Conservation (phyloP, 768 basidiomycete species). For the Tricholoma bakamatsutake region DNA sequence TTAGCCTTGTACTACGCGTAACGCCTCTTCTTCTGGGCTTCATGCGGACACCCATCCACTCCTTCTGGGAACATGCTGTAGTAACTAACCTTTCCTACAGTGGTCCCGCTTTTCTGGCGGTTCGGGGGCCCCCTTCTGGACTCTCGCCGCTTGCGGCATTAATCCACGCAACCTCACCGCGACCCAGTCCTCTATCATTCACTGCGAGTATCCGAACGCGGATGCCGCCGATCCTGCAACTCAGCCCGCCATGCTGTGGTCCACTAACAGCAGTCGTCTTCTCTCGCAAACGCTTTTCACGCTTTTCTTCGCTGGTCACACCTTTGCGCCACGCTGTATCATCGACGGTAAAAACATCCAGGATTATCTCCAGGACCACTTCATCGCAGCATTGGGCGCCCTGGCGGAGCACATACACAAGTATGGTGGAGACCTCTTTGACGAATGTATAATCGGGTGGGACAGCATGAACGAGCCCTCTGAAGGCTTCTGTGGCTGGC, state of each 20-base stretch:
- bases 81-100: slow-evolving; percentile 29
- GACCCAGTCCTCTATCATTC: slow-evolving; percentile 81
- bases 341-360: slow-evolving; percentile 93
- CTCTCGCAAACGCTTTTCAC: slow-evolving; percentile 88
- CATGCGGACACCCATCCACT: not conserved
- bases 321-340: slow-evolving; percentile 86
- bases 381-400: slow-evolving; percentile 64
- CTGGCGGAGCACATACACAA: slow-evolving; percentile 73
- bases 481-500: slow-evolving; percentile 69
- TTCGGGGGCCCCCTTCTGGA: slow-evolving; percentile 94
- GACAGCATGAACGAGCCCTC: slow-evolving; percentile 94
- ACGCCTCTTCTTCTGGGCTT: not conserved
- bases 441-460: slow-evolving; percentile 93
- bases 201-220: slow-evolving; percentile 78
- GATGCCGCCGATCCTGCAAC: slow-evolving; percentile 59
- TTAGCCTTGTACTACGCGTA: not conserved
- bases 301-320: slow-evolving; percentile 87
- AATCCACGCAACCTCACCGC: slow-evolving; percentile 80
- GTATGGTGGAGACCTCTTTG: slow-evolving; percentile 71
- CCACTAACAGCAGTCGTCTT: slow-evolving; percentile 90
- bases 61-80: not conserved
- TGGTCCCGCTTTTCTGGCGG: slow-evolving; percentile 97
- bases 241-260: slow-evolving; percentile 95
- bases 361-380: slow-evolving; percentile 78
- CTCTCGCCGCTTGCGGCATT: slow-evolving; percentile 84